These are phyloP conservation scores for Candida caryicola DNA, from an alignment of 805 yeast genomes.

Conservation along the genomic window DNA sequence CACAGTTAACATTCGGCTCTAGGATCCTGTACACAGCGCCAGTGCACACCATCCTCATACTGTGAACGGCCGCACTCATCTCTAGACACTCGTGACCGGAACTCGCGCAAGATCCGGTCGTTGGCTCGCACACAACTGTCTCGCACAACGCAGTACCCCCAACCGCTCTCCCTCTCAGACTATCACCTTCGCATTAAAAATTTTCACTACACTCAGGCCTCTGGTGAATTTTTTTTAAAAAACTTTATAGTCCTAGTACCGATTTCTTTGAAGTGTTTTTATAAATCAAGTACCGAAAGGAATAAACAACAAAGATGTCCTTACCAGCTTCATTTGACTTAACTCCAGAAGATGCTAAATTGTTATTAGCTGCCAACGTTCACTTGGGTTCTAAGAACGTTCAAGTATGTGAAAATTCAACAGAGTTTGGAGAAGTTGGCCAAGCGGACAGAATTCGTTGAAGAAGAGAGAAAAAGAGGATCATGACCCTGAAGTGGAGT, in stretches of 20 bases:
- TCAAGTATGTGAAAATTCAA: conserved; percentile 65
- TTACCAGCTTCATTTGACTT: conserved; percentile 86
- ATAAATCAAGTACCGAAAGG: conserved; percentile 3
- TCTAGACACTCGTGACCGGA: too few species aligned
- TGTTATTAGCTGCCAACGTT: conserved; percentile 98
- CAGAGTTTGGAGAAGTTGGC: neutral
- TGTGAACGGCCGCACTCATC: too few species aligned
- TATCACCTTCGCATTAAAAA: conserved; percentile 4
- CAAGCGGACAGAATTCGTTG: too few species aligned
- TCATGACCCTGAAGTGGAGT: too few species aligned
- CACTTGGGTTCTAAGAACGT: conserved; percentile 99
- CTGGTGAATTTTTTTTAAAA: conserved; percentile 4
- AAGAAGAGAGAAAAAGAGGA: too few species aligned
- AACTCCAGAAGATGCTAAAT: conserved; percentile 98
- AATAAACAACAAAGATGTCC: conserved; percentile 49
- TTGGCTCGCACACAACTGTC: neutral
- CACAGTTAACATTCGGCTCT: too few species aligned
- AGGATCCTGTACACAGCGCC: too few species aligned
- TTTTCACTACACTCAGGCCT: conserved; percentile 8
- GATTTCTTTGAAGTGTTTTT: conserved; percentile 5
- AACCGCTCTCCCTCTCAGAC: conserved; percentile 1
- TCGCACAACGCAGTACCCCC: neutral
- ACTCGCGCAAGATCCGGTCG: neutral
- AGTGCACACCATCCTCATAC: too few species aligned
- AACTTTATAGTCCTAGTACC: neutral